These are phyloP conservation scores for Cucumis cinereus DNA, from an alignment of 306 rosid species.

Conservation along the genomic window DNA sequence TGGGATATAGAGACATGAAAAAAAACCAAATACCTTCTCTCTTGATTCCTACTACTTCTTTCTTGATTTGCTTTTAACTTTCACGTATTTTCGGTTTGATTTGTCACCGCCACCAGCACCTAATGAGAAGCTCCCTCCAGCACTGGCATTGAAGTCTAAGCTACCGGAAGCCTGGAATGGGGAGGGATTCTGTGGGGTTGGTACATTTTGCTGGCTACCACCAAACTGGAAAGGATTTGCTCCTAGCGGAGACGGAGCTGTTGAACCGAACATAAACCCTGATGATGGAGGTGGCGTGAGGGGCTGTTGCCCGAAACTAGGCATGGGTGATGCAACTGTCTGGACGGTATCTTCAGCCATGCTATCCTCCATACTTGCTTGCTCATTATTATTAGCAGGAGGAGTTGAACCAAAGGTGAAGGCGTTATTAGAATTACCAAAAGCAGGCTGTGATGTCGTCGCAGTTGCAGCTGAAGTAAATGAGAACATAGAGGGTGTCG, in stretches of 20 bases:
- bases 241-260: slow-evolving; percentile 18
- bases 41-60: slow-evolving; percentile 36
- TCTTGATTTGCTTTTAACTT: slow-evolving; percentile 36
- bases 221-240: slow-evolving; percentile 47
- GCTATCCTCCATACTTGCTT: slow-evolving; percentile 75
- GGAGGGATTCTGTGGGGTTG: slow-evolving; percentile 39
- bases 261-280: slow-evolving; percentile 47
- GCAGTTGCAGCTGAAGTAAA: slow-evolving; percentile 37
- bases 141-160: slow-evolving; percentile 25
- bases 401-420: slow-evolving; percentile 34
- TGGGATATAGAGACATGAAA: background rate
- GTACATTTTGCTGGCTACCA: slow-evolving; percentile 30
- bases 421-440: slow-evolving; percentile 33
- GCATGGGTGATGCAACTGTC: slow-evolving; percentile 15
- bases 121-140: slow-evolving; percentile 69
- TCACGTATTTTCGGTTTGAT: slow-evolving; percentile 39
- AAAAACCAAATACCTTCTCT: background rate
- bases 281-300: slow-evolving; percentile 29
- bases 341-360: slow-evolving; percentile 84
- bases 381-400: slow-evolving; percentile 44
- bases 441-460: slow-evolving; percentile 41
- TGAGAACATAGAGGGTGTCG: slow-evolving; percentile 39
- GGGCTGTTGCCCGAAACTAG: slow-evolving; percentile 42
- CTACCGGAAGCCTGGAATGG: slow-evolving; percentile 70
- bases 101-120: slow-evolving; percentile 70